A percentile compares a stretch with the other conserved stretches of the same genome.
Conservation (phyloP, 192 early-diverging fungal genomes). For the Backusella mclennaniae region DNA sequence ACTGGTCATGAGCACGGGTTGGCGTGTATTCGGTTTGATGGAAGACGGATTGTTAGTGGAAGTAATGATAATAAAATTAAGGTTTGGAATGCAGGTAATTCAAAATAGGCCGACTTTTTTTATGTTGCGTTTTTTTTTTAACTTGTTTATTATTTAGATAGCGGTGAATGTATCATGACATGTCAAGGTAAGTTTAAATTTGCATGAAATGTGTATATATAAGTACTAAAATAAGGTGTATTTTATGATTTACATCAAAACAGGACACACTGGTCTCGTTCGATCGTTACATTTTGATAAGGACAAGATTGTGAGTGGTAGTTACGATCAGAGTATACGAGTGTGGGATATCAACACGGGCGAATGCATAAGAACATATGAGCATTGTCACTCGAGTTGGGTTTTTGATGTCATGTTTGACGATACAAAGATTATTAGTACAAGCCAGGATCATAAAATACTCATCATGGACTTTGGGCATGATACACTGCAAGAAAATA, state of each 20-base stretch:
- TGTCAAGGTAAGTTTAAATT: constrained; percentile 36
- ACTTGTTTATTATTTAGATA: constrained; percentile 17
- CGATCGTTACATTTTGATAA: constrained; percentile 87
- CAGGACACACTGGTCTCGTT: constrained; percentile 71
- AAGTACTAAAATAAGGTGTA: not conserved
- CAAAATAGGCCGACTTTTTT: not conserved
- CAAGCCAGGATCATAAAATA: constrained; percentile 46
- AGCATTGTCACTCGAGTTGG: constrained; percentile 85
- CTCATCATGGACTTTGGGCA: constrained; percentile 43
- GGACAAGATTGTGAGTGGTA: constrained; percentile 82
- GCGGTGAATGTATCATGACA: constrained; percentile 61
- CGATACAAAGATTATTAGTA: constrained; percentile 71
- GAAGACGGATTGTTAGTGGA: constrained; percentile 76
- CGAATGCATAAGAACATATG: constrained; percentile 68
- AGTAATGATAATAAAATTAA: constrained; percentile 78
- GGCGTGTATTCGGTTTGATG: constrained; percentile 93
- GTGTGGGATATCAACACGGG: constrained; percentile 91
- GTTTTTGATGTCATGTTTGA: constrained; percentile 96
- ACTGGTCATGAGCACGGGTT: constrained; percentile 79
- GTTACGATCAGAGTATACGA: constrained; percentile 92
- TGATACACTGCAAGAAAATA: too few species aligned
- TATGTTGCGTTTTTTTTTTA: not conserved
- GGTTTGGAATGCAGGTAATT: constrained; percentile 63
- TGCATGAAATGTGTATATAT: not conserved
- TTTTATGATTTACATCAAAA: not conserved